These are phyloP conservation scores for Bretschneidera sinensis DNA, from an alignment of 345 rosid species.

Conservation along the genomic window DNA sequence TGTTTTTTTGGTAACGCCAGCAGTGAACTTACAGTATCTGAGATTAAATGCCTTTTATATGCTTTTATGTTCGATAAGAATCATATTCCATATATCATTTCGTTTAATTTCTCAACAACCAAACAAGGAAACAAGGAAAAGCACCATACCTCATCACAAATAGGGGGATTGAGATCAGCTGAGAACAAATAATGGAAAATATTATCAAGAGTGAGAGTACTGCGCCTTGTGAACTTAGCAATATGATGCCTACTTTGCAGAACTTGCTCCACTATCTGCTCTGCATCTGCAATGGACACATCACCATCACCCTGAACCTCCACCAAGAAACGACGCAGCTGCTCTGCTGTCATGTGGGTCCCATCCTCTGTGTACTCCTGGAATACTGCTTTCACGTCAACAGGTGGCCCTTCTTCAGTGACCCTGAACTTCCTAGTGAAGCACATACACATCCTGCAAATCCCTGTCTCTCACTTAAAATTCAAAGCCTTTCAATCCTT, in stretches of 20 bases:
- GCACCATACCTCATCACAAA: conserved; percentile 35
- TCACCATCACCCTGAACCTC: conserved; percentile 42
- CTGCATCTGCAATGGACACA: conserved; percentile 38
- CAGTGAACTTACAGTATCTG: no score
- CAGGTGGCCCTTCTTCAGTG: conserved; percentile 51
- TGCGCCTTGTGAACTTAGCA: conserved; percentile 45
- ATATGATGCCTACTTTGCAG: conserved; percentile 49
- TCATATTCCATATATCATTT: no score
- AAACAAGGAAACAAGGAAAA: neutral
- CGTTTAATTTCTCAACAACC: neutral
- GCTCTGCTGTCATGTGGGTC: conserved; percentile 52
- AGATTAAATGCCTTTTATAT: no score
- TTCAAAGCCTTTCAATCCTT: no score
- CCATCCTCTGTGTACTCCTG: conserved; percentile 38
- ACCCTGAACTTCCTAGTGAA: conserved; percentile 54
- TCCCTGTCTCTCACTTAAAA: conserved; percentile 20
- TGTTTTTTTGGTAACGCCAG: no score
- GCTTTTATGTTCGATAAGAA: no score
- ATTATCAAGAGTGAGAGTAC: conserved; percentile 57
- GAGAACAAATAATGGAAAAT: conserved; percentile 58
- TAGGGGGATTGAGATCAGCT: conserved; percentile 56
- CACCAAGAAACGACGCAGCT: conserved; percentile 52
- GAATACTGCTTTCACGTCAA: conserved; percentile 46
- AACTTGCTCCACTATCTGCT: conserved; percentile 47
- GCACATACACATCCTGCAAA: conserved; percentile 41